Conservation (phyloP, 805 yeast genomes). For the Barnettozyma sucrosica region DNA sequence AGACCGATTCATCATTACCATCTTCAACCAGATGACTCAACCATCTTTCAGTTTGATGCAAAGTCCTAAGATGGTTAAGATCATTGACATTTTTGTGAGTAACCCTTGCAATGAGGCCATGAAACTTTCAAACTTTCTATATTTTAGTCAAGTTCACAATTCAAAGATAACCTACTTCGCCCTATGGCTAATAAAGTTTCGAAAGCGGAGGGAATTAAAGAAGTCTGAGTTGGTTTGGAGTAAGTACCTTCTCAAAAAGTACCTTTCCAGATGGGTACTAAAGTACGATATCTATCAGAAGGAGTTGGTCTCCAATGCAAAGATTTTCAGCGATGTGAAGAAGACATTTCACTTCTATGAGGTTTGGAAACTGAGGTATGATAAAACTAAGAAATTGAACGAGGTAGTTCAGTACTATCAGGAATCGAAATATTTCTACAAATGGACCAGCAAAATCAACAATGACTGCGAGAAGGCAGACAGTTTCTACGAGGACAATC, state of each 20-base stretch:
- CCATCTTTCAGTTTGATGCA: constrained; percentile 1
- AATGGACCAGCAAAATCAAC: constrained; percentile 14
- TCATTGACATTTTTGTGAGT: constrained; percentile 19
- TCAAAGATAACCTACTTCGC: constrained; percentile 6
- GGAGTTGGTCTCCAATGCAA: constrained; percentile 20
- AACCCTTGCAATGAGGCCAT: constrained; percentile 23
- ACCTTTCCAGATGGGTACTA: constrained; percentile 9
- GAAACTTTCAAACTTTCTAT: constrained; percentile 19
- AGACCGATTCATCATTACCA: constrained; percentile 21
- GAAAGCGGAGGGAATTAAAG: constrained; percentile 14
- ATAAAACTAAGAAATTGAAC: constrained; percentile 6
- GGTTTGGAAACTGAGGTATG: constrained; percentile 17
- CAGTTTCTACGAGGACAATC: constrained; percentile 1
- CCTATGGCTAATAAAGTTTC: constrained; percentile 18
- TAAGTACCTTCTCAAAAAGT: constrained; percentile 15
- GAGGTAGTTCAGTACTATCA: constrained; percentile 14
- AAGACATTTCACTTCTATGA: constrained; percentile 16
- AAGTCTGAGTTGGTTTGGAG: constrained; percentile 17
- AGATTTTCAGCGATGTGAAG: constrained; percentile 13
- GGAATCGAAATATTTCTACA: constrained; percentile 12
- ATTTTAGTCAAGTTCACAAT: constrained; percentile 12
- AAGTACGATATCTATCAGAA: constrained; percentile 12
- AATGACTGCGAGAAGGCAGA: constrained; percentile 4
- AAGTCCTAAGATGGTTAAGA: constrained; percentile 11
- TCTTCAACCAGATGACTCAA: constrained; percentile 18